These are phyloP conservation scores for Colletotrichum chlorophyti DNA, from an alignment of 2,329 filamentous ascomycete species.

Conservation along the genomic window DNA sequence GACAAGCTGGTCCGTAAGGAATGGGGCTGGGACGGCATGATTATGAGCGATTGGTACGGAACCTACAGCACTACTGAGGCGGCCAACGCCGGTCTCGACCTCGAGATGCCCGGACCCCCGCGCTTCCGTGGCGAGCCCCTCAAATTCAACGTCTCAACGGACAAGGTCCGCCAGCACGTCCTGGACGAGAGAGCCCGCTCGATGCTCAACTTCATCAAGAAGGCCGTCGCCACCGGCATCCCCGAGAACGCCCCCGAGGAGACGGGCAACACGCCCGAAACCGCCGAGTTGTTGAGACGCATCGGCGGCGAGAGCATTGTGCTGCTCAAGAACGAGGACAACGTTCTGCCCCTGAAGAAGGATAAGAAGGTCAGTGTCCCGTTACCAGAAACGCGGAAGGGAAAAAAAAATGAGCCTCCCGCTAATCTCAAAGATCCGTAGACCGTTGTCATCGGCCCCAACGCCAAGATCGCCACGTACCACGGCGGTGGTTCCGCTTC, in stretches of 20 bases:
- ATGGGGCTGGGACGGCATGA: conserved; percentile 63
- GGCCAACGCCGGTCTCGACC: conserved; percentile 58
- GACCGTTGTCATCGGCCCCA: conserved; percentile 64
- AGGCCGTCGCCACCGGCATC: conserved; percentile 58
- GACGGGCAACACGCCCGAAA: conserved; percentile 64
- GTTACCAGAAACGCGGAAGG: neutral
- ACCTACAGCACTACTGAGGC: conserved; percentile 61
- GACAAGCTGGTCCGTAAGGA: conserved; percentile 59
- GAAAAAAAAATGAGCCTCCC: too few species aligned
- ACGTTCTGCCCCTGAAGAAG: conserved; percentile 68
- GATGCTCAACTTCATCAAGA: conserved; percentile 66
- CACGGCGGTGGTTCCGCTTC: conserved; percentile 73
- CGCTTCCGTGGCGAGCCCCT: conserved; percentile 58
- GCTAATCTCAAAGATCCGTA: conserved; percentile 28
- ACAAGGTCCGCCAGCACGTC: conserved; percentile 61
- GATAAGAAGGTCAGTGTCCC: conserved; percentile 55
- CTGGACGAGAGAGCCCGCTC: conserved; percentile 65
- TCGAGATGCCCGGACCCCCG: conserved; percentile 66
- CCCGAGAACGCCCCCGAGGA: conserved; percentile 61
- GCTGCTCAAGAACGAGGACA: conserved; percentile 74
- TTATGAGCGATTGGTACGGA: conserved; percentile 68
- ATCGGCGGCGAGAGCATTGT: conserved; percentile 75
- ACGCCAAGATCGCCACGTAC: conserved; percentile 62
- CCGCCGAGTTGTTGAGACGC: conserved; percentile 67
- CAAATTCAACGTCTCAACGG: conserved; percentile 59